phyloP scores from a whole-genome alignment of 345 rosid species.

The Iberis pinnata region DNA sequence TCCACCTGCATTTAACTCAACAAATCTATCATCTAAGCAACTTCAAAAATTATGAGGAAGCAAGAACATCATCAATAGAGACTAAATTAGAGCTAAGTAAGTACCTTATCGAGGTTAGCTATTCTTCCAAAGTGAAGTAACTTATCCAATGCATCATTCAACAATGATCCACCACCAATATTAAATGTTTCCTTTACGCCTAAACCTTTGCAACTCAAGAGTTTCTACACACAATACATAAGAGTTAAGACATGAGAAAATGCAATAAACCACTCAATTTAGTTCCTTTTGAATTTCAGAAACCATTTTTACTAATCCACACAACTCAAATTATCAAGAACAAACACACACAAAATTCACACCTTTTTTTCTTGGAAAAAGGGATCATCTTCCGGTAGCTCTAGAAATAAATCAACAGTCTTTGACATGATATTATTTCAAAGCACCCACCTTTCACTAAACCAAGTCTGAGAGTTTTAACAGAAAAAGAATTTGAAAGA shows the following conservation, averaged over 20 bases:
- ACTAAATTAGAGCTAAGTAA: no score
- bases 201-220: slow-evolving; percentile 49
- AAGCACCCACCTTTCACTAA: slow-evolving; percentile 40
- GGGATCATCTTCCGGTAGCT: slow-evolving; percentile 50
- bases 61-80: slow-evolving; percentile 3
- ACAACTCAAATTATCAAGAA: not conserved
- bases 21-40: slow-evolving; percentile 8
- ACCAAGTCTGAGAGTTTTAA: no score
- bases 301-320: not conserved
- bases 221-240: slow-evolving; percentile 33
- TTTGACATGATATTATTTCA: slow-evolving; percentile 19
- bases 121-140: slow-evolving; percentile 63
- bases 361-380: slow-evolving; percentile 62
- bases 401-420: slow-evolving; percentile 36
- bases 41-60: slow-evolving; percentile 8
- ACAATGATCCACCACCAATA: slow-evolving; percentile 29
- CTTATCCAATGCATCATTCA: slow-evolving; percentile 32
- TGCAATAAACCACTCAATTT: not conserved
- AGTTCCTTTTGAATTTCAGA: not conserved
- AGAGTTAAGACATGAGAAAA: not conserved
- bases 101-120: slow-evolving; percentile 62
- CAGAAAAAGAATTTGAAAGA: no score
- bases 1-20: slow-evolving; percentile 57
- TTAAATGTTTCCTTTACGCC: slow-evolving; percentile 39
- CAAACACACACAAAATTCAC: not conserved